Conservation (phyloP, 164 flowering plant genomes). For the Cinnamomum micranthum region DNA sequence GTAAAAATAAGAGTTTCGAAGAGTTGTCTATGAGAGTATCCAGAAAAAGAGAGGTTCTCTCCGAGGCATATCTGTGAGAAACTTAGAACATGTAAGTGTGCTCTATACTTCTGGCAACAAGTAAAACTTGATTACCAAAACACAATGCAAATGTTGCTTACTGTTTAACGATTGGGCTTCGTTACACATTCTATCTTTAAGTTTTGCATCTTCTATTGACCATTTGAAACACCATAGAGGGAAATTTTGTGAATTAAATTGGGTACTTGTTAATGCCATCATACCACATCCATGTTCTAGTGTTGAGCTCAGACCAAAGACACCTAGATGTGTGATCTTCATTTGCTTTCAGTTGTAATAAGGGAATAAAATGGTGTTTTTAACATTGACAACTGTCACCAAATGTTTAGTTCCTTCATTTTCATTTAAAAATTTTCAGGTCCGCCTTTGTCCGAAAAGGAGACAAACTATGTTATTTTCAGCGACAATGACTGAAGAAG, state of each 20-base stretch:
- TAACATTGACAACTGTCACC: neutral
- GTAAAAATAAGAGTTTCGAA: no score
- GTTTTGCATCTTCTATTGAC: neutral
- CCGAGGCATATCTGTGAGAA: no score
- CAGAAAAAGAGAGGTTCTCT: no score
- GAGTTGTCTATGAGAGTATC: no score
- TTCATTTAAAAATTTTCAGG: slow-evolving; percentile 35
- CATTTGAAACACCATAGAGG: neutral
- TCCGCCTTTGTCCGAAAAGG: slow-evolving; percentile 75
- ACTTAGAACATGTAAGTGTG: no score
- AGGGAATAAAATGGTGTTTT: neutral
- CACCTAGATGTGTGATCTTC: neutral
- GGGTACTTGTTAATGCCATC: no score
- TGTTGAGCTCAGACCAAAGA: neutral
- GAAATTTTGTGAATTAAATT: neutral
- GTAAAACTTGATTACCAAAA: no score
- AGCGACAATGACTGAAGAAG: slow-evolving; percentile 96
- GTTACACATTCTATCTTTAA: neutral
- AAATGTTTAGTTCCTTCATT: neutral
- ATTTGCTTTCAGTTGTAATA: neutral
- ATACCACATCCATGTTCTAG: neutral
- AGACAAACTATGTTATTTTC: slow-evolving; percentile 96
- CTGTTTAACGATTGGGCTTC: neutral
- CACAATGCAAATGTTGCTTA: neutral
- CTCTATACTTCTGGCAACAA: no score